Evolutionary conservation across 2,329 filamentous ascomycete genomes (phyloP).

Genomic region (Phaeosphaeria sp.): DNA sequence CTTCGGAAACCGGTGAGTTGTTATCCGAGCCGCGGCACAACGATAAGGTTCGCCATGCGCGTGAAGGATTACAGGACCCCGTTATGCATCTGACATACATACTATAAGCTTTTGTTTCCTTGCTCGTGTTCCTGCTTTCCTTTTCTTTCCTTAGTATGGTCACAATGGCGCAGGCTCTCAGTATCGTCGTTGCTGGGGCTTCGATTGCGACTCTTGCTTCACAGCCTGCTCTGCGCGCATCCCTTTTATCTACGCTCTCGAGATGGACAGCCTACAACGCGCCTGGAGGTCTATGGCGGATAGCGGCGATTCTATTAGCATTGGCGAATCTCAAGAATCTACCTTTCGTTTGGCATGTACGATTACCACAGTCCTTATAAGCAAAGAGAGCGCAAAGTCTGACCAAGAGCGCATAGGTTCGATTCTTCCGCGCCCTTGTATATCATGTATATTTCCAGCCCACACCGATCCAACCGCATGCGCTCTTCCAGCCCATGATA

Average conservation of each 20-base stretch:
- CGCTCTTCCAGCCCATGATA: constrained; percentile 76
- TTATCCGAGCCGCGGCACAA: constrained; percentile 16
- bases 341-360: constrained; percentile 78
- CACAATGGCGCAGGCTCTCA: constrained; percentile 26
- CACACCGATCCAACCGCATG: constrained; percentile 58
- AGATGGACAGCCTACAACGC: constrained; percentile 37
- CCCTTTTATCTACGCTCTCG: constrained; percentile 15
- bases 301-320: constrained; percentile 42
- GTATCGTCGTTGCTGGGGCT: constrained; percentile 28
- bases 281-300: constrained; percentile 45
- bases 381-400: constrained; percentile 6
- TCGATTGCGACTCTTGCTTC: constrained; percentile 32
- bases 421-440: constrained; percentile 54
- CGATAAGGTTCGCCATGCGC: constrained; percentile 1
- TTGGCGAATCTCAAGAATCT: constrained; percentile 74
- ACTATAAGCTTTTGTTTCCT: not conserved
- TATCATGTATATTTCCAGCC: constrained; percentile 57
- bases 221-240: constrained; percentile 26
- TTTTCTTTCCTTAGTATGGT: constrained; percentile 10
- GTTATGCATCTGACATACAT: not conserved
- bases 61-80: not conserved
- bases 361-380: constrained; percentile 34
- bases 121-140: not conserved
- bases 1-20: not conserved
- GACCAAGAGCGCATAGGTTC: constrained; percentile 41